Evolutionary conservation across 306 rosid genomes (phyloP).

Genomic region (Castanea mollissima): DNA sequence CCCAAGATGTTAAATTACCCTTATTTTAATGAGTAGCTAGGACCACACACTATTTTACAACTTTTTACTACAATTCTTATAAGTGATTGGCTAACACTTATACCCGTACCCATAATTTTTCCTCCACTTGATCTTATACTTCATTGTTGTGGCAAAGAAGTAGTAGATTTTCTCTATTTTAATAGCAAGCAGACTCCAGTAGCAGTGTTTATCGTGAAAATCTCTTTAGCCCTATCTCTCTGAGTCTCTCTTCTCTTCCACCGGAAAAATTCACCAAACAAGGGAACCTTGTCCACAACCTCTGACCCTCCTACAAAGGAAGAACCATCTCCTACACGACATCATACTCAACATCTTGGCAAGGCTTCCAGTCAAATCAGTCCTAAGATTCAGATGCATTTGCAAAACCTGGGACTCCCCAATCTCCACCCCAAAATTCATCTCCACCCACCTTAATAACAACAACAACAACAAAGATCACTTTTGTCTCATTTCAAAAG

Average conservation of each 20-base stretch:
- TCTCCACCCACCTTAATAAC: not conserved
- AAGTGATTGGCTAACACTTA: no score
- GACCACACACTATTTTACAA: no score
- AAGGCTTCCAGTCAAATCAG: not conserved
- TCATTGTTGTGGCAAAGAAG: no score
- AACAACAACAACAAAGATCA: no score
- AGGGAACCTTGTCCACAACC: not conserved
- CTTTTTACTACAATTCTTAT: no score
- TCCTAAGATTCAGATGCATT: not conserved
- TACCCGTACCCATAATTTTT: rapidly evolving
- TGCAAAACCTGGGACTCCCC: not conserved
- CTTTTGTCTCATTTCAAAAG: not conserved
- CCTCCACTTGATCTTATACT: no score
- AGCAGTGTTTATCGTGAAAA: no score
- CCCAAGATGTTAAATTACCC: no score
- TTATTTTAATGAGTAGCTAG: no score
- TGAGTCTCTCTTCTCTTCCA: not conserved
- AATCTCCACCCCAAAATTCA: not conserved
- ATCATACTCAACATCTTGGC: not conserved
- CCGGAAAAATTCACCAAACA: not conserved
- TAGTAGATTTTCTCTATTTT: no score
- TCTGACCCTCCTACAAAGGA: not conserved
- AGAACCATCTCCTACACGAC: not conserved
- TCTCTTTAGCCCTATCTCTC: no score
- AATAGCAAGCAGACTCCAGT: no score